Conservation (phyloP, 441 rosid genomes). For the Omphalea diandra region DNA sequence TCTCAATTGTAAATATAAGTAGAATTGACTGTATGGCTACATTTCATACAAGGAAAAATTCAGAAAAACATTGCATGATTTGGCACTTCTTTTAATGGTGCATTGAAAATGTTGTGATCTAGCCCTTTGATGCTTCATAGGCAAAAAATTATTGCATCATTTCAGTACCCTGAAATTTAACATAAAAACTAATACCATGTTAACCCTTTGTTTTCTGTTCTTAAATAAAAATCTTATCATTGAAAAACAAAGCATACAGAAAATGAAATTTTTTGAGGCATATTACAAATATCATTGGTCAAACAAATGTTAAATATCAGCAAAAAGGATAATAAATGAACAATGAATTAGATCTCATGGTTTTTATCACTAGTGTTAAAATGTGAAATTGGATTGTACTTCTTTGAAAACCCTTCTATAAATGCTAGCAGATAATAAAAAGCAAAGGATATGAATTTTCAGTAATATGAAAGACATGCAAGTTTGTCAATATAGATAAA, state of each 20-base stretch:
- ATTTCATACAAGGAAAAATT: neutral
- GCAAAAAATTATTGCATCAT: too few relatives aligned
- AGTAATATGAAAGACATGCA: neutral
- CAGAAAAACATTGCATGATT: too few relatives aligned
- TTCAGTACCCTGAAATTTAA: too few relatives aligned
- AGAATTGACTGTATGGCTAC: too few relatives aligned
- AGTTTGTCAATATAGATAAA: neutral
- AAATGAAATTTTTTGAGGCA: neutral
- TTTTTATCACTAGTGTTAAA: too few relatives aligned
- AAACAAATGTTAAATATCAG: neutral
- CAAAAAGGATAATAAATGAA: neutral
- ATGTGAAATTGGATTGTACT: neutral
- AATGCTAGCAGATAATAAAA: neutral
- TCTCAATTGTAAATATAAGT: neutral
- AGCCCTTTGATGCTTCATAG: too few relatives aligned
- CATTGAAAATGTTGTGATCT: too few relatives aligned
- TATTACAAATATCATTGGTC: neutral
- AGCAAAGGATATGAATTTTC: neutral
- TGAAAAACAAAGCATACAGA: neutral
- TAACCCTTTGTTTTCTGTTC: too few relatives aligned
- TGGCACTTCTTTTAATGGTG: too few relatives aligned
- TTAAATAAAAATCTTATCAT: neutral
- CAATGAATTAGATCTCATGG: neutral
- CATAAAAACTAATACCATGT: too few relatives aligned
- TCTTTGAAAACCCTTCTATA: neutral